Conservation (phyloP, 2,329 filamentous ascomycete species). For the Microascus cirrosus region DNA sequence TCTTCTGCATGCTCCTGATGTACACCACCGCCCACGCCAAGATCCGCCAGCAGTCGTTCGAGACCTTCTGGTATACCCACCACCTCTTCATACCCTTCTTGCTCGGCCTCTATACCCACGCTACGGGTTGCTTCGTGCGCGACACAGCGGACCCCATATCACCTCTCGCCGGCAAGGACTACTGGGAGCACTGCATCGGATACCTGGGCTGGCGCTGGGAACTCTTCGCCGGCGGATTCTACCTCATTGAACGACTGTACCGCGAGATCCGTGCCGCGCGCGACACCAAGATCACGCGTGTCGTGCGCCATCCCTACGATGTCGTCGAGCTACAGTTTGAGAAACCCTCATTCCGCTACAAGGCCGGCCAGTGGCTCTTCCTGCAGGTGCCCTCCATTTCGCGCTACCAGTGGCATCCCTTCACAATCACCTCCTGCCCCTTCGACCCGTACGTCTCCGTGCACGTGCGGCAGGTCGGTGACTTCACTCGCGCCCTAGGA, state of each 20-base stretch:
- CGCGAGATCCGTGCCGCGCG: conserved; percentile 79
- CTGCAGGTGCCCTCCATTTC: conserved; percentile 75
- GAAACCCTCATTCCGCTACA: conserved; percentile 85
- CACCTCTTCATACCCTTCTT: conserved; percentile 95
- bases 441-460: conserved; percentile 80
- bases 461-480: conserved; percentile 79
- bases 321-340: conserved; percentile 84
- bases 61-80: conserved; percentile 99
- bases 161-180: conserved; percentile 70
- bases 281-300: conserved; percentile 81
- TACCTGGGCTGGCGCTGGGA: conserved; percentile 99
- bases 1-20: conserved; percentile 96
- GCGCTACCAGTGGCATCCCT: conserved; percentile 78
- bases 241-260: conserved; percentile 80
- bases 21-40: conserved; percentile 91
- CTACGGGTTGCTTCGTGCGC: conserved; percentile 90
- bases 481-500: conserved; percentile 72
- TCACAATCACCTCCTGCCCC: conserved; percentile 87
- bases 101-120: conserved; percentile 89
- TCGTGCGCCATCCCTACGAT: conserved; percentile 91
- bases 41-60: conserved; percentile 93
- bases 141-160: conserved; percentile 63
- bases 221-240: conserved; percentile 72
- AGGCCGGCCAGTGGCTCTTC: conserved; percentile 86
- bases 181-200: conserved; percentile 89